Base-by-base conservation (phyloP, 2,329 filamentous ascomycete species). In the Pseudodiploospora longispora region DNA sequence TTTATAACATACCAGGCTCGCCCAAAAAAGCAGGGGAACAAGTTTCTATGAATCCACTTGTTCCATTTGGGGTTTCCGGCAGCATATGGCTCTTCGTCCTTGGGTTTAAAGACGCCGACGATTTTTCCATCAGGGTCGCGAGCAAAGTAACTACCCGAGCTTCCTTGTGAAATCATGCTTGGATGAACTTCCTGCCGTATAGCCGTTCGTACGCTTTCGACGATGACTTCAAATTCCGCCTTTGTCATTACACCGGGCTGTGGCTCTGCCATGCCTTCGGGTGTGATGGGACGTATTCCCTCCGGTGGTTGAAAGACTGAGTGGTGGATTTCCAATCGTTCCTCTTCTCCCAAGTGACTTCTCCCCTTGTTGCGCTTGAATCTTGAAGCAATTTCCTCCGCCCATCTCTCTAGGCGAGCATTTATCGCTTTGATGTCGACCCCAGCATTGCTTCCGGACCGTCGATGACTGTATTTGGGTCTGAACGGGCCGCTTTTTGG, bases 391-490 rank as follows among this genome's bases (percentile, higher is more conserved):
- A 98, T 97, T 68, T 98, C 93, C 56, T 97, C 93, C 10, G 93
- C 93, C 93, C 93, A 98, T 61, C 87, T 78, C 67, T 98, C 93
- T 28, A 98, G 71, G 27, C 93, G 78, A 47, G 91, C 90, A 65
- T 98, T 98, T 67, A 98, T 97, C 48, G 93, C 93, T 63, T 97
- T 97, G 60, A 98, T 86, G 59, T 98, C 93, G 12, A 98, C 91
- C 3, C 90, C 91, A 19, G 88, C 88, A 56, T 90, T 93, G 60
- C 87, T 85, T 53, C 62, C 75, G 55, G 59, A 67, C 55, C 68
- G 71, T 59, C 55, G 68, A 55, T 67, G 66, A 19, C 19, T 19
- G 51, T 71, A 68, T 55, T 70, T 71, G 33, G 62, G 60, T 10
- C 67, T 61, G 5, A 61, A 53, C 3, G 54, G 50, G 28, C 52